A percentile compares a stretch with the other conserved stretches of the same genome.
These are phyloP conservation scores for Euphorbia lathyris DNA, from an alignment of 345 rosid species.

Conservation along the genomic window DNA sequence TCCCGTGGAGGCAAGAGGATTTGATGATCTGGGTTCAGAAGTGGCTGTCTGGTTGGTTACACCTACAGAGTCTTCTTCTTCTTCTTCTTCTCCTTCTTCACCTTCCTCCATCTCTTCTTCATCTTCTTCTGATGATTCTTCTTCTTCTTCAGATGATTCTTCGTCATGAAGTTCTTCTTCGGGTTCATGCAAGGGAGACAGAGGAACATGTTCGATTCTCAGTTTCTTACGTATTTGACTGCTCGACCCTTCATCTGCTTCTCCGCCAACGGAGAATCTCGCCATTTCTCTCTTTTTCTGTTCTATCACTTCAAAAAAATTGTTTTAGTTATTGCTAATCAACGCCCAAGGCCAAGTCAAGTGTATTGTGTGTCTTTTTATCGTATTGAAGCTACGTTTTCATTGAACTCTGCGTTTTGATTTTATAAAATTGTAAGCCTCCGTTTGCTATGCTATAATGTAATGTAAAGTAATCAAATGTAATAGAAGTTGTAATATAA, in stretches of 20 bases:
- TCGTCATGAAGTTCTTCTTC: slow-evolving; percentile 1
- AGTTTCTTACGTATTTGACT: slow-evolving; percentile 23
- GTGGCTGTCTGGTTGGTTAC: neutral
- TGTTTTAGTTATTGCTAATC: no score
- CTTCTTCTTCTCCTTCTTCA: neutral
- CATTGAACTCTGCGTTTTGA: no score
- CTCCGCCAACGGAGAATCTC: slow-evolving; percentile 32
- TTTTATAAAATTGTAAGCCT: no score
- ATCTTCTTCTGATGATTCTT: neutral
- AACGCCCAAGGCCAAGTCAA: no score
- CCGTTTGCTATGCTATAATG: no score
- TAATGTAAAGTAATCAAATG: no score
- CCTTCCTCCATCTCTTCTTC: neutral
- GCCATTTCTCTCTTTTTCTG: slow-evolving; percentile 17
- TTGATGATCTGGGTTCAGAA: neutral
- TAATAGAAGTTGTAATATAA: no score
- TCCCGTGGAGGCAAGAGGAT: neutral
- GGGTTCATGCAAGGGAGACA: neutral
- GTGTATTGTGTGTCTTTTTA: no score
- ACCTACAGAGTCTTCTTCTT: neutral
- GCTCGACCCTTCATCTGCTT: slow-evolving; percentile 38
- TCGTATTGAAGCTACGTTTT: no score
- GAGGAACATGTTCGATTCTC: neutral
- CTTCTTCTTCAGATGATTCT: neutral
- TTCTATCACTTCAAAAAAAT: no score